phyloP scores from a whole-genome alignment of 2,329 filamentous ascomycete species.

The Erysiphe neolycopersici region DNA sequence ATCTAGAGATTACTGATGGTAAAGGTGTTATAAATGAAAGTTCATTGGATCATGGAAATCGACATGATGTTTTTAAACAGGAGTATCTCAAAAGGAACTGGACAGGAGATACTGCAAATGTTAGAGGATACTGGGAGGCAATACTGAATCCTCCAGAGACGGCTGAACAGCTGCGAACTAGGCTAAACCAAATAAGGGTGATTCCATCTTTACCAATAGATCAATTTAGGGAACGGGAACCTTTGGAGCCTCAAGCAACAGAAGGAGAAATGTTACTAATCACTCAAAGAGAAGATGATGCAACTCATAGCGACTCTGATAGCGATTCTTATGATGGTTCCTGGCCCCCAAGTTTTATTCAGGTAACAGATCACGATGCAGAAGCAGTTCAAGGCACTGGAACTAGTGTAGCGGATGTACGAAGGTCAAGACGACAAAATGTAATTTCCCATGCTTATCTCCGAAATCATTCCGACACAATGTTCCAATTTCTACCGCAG shows the following conservation, averaged over 20 bases:
- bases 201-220: constrained; percentile 1
- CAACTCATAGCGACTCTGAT: constrained; percentile 1
- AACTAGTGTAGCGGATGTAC: constrained; percentile 6
- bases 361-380: constrained; percentile 11
- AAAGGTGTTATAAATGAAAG: constrained; percentile 32
- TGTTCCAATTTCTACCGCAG: not conserved
- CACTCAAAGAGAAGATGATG: constrained; percentile 1
- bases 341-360: constrained; percentile 9
- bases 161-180: constrained; percentile 5
- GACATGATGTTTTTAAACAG: constrained; percentile 29
- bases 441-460: constrained; percentile 9
- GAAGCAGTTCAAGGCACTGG: constrained; percentile 10
- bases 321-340: constrained; percentile 4
- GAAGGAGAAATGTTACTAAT: not conserved
- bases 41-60: constrained; percentile 29
- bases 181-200: constrained; percentile 5
- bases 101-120: constrained; percentile 1
- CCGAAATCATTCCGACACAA: constrained; percentile 4
- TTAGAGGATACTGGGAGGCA: constrained; percentile 8
- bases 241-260: not conserved
- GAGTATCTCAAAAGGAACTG: constrained; percentile 12
- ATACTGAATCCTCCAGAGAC: constrained; percentile 10
- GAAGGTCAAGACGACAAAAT: constrained; percentile 4
- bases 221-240: not conserved
- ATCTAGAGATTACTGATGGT: constrained; percentile 34